A percentile compares a stretch with the other conserved stretches of the same genome.
These are phyloP conservation scores for Talaromyces rugulosus DNA, from an alignment of 2,329 filamentous ascomycete species.

Conservation along the genomic window DNA sequence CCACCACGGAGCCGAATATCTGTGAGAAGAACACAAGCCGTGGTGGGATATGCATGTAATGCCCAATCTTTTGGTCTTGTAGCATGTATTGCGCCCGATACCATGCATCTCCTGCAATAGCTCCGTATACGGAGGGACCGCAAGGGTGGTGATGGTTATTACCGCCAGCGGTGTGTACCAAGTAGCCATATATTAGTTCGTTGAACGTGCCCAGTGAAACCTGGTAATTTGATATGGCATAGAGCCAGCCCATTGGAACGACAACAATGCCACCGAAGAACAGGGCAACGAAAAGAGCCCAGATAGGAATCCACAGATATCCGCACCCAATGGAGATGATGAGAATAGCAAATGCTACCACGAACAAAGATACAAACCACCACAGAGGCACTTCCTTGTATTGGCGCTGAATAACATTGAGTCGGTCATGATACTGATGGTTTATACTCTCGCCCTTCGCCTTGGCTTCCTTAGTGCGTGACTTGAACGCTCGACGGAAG, in stretches of 20 bases:
- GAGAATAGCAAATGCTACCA: slow-evolving; percentile 47
- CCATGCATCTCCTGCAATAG: slow-evolving; percentile 60
- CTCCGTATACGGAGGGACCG: slow-evolving; percentile 55
- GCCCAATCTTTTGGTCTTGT: slow-evolving; percentile 61
- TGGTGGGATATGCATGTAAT: slow-evolving; percentile 61
- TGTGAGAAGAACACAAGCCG: slow-evolving; percentile 59
- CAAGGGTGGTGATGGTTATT: slow-evolving; percentile 52
- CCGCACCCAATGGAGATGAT: slow-evolving; percentile 50
- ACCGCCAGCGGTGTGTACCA: slow-evolving; percentile 49
- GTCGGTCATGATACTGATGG: slow-evolving; percentile 54
- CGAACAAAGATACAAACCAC: slow-evolving; percentile 55
- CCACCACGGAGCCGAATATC: slow-evolving; percentile 55
- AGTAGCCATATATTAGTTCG: slow-evolving; percentile 57
- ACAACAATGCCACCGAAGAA: slow-evolving; percentile 53
- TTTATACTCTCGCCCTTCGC: slow-evolving; percentile 40
- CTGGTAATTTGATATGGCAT: slow-evolving; percentile 55
- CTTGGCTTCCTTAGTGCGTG: slow-evolving; percentile 27
- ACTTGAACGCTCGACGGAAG: slow-evolving; percentile 40
- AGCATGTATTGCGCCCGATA: slow-evolving; percentile 56
- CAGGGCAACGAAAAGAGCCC: slow-evolving; percentile 57
- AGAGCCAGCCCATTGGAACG: slow-evolving; percentile 56
- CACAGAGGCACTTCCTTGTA: slow-evolving; percentile 57
- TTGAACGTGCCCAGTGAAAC: slow-evolving; percentile 56
- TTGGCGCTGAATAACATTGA: slow-evolving; percentile 55
- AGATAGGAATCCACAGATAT: slow-evolving; percentile 56